These are phyloP conservation scores for Ramaria sp. DNA, from an alignment of 768 basidiomycete genomes.

Conservation along the genomic window DNA sequence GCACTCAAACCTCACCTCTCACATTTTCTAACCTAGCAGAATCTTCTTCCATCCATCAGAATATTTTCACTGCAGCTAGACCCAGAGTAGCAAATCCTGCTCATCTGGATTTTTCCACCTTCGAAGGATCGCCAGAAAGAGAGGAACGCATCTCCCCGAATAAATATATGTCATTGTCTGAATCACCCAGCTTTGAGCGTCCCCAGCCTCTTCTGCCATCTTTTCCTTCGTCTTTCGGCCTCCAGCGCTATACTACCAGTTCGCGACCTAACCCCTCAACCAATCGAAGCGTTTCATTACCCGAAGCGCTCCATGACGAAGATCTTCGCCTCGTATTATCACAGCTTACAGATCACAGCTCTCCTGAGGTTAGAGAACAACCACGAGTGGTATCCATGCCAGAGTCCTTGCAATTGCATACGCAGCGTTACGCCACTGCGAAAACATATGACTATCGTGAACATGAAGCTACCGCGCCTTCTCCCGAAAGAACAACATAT, in stretches of 20 bases:
- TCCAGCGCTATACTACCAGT: not conserved
- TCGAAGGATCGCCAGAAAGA: too few species aligned
- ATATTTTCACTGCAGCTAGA: not conserved
- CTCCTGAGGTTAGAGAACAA: not conserved
- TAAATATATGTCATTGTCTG: not conserved
- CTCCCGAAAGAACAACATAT: too few species aligned
- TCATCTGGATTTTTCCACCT: too few species aligned
- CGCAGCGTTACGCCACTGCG: not conserved
- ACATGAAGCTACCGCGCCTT: too few species aligned
- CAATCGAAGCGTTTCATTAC: not conserved
- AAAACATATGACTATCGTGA: not conserved
- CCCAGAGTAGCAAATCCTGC: too few species aligned
- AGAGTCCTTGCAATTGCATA: not conserved
- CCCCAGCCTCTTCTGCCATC: not conserved
- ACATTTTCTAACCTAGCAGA: not conserved
- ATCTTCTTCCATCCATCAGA: not conserved
- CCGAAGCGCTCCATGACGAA: not conserved
- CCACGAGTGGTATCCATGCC: slow-evolving; percentile 7
- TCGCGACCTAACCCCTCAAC: not conserved
- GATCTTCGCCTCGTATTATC: not conserved
- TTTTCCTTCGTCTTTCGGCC: not conserved
- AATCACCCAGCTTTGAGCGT: not conserved
- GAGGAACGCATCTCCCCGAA: too few species aligned
- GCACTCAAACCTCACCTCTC: slow-evolving; percentile 1
- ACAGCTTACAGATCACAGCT: not conserved